Base-by-base conservation (phyloP, 1,139 yeast species). In the Sugiyamaella neomexicana region DNA sequence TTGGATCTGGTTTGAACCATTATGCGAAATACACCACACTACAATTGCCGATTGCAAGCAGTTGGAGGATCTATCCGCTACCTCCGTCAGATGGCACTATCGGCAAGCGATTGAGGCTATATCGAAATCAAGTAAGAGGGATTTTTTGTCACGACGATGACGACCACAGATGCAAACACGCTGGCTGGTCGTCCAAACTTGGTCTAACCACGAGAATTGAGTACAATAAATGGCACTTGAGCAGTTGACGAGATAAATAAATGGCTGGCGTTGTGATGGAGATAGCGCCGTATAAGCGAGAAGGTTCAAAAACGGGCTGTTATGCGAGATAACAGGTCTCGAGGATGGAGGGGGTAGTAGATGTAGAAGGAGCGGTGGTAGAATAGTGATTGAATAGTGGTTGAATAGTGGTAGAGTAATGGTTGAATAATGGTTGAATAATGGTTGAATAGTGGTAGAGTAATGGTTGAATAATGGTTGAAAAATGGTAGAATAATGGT, bases 1-100 rank as follows among this genome's bases (percentile, higher is more conserved):
- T 45, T 36, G 23, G 46, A 42, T 29, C 46, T 29, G 12, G 46
- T 42, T 15, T 42, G 46, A 25, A 31, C 46, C 46, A 42, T 42
- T 29, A 29, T 29, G 34, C 10, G 34, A 29, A 9, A 29, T 4
- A 5, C 8, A 29, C 8, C 34, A 29, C 34, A 29, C 34, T 3
- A 9, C n/a, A 29, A 12, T 9, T 29, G 31, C 8, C 31, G n/a
- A 29, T 9, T 4, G 34, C n/a, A 29, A 29, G 34, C 10, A n/a
- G n/a, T n/a, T 29, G 34, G 25, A 20, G 5, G 25, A 20, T 20
- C 5, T 34, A n/a, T 34, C 38, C 16, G 15, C 13, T 12, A 34
- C 38, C 16, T 34, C 38, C 38, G 38, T n/a, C 16, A 34, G 25
- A 20, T 20, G 25, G 25, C 25, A 20, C n/a, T n/a, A n/a, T n/a